Evolutionary conservation across 1,284 basidiomycete genomes (phyloP), one percentile per base, ranked within the genome.

Genomic region (Rhodotorula sp.): DNA sequence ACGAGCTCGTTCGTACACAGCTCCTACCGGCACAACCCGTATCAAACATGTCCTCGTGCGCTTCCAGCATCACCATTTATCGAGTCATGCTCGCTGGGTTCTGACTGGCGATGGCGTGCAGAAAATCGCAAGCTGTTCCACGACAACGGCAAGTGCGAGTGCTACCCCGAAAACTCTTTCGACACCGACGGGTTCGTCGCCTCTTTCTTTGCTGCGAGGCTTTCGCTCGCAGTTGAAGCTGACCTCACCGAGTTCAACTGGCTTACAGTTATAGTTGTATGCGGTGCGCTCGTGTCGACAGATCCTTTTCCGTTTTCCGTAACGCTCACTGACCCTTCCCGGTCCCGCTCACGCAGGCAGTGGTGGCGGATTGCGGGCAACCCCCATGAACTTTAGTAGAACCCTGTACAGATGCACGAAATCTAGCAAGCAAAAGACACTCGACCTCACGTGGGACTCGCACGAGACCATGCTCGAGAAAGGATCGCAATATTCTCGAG

Each of bases 91-190:
- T 19, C 19, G 5, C 60, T 5, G 23, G 54, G 10, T 10, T 12
- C 38, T 43, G 38, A 43, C 38, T 43, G 21, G 5, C 1, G 2
- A 19, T 8, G 12, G 0, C 31, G 5, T 43, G 38, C 45, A 60
- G 58, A 69, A 28, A 66, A 66, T 43, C 63, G 60, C 48, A 59
- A 62, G n/a, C 21, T 23, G 52, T 73, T 8, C 85, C 85, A 81
- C 78, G 78, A 63, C 28, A 80, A 80, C 34, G 89, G 89, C 21
- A 89, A 87, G 62, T 81, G 80, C 74, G 78, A 77, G 71, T 80
- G 80, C 69, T 71, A 78, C 56, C 64, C 68, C 2, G 61, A 71
- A 74, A 80, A 60, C 78, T 55, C 47, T 18, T 72, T 72, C 50
- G 66, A 72, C 49, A 12, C 14, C 31, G 71, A 69, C 10, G 71